Conservation (phyloP, 129 eudicot genomes). For the Artemisia annua region DNA sequence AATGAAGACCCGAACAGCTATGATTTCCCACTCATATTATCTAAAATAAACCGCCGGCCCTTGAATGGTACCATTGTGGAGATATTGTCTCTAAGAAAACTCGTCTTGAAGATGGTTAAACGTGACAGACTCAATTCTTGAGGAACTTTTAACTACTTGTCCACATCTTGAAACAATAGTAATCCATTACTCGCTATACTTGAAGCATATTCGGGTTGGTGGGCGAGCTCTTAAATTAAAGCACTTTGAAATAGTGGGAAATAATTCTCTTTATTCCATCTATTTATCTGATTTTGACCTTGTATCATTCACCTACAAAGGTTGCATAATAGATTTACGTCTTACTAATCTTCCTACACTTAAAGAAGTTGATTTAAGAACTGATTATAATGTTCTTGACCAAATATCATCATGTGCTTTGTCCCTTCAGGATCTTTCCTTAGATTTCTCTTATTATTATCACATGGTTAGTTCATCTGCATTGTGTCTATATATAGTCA, state of each 20-base stretch:
- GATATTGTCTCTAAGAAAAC: no score
- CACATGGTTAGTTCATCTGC: no score
- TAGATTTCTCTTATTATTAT: no score
- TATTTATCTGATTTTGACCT: conserved; percentile 31
- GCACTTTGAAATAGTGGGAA: conserved; percentile 30
- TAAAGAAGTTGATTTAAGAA: no score
- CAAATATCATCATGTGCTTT: no score
- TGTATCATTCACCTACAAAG: conserved; percentile 35
- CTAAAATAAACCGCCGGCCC: no score
- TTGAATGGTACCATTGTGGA: no score
- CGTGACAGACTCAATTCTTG: conserved; percentile 15
- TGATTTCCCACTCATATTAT: neutral
- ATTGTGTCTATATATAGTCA: no score
- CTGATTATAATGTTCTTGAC: no score
- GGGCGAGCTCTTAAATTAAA: conserved; percentile 34
- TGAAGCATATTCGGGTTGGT: conserved; percentile 25
- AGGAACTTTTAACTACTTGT: conserved; percentile 22
- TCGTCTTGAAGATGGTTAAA: no score
- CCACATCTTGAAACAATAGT: conserved; percentile 28
- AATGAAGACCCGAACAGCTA: neutral
- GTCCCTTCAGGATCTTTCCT: no score
- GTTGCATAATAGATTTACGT: neutral
- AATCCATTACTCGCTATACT: conserved; percentile 27
- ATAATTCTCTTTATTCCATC: conserved; percentile 12
- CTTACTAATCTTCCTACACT: no score